Conservation (phyloP, 352 stramenopile species). For the Phytophthora idaei region DNA sequence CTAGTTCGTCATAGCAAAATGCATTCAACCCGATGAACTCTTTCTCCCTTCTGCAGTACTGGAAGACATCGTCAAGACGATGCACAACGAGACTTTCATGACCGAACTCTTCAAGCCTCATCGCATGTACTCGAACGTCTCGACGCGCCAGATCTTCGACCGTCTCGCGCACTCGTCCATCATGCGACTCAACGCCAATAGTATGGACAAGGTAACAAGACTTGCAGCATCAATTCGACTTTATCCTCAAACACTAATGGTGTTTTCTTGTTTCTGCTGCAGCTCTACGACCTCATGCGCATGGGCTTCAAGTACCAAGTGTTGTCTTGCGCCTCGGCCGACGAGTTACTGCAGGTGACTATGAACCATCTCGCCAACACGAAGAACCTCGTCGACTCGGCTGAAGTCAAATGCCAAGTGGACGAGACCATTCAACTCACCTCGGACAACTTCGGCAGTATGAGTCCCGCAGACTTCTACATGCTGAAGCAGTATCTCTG, state of each 20-base stretch:
- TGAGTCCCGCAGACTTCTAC: conserved; percentile 77
- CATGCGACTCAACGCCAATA: conserved; percentile 93
- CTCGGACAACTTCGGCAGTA: conserved; percentile 69
- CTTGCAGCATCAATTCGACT: not conserved
- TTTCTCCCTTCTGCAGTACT: conserved; percentile 57
- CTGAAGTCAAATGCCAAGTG: conserved; percentile 71
- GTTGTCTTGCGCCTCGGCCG: conserved; percentile 75
- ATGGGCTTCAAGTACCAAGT: conserved; percentile 96
- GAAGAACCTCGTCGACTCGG: conserved; percentile 70
- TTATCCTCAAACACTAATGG: not conserved
- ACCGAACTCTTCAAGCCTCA: conserved; percentile 93
- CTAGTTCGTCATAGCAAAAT: not conserved
- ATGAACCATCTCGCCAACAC: conserved; percentile 87
- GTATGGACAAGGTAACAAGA: conserved; percentile 89
- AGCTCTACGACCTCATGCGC: conserved; percentile 94
- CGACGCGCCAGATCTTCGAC: conserved; percentile 92
- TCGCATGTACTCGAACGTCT: conserved; percentile 89
- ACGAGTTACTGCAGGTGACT: conserved; percentile 89
- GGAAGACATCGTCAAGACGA: conserved; percentile 92
- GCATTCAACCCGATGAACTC: too few relatives aligned
- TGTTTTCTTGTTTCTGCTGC: not conserved
- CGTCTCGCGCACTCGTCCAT: conserved; percentile 93
- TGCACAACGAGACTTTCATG: conserved; percentile 93
- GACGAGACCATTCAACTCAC: conserved; percentile 83
- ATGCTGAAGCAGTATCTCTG: conserved; percentile 86